Conservation (phyloP, 148 eudicot genomes). For the Cornus florida region DNA sequence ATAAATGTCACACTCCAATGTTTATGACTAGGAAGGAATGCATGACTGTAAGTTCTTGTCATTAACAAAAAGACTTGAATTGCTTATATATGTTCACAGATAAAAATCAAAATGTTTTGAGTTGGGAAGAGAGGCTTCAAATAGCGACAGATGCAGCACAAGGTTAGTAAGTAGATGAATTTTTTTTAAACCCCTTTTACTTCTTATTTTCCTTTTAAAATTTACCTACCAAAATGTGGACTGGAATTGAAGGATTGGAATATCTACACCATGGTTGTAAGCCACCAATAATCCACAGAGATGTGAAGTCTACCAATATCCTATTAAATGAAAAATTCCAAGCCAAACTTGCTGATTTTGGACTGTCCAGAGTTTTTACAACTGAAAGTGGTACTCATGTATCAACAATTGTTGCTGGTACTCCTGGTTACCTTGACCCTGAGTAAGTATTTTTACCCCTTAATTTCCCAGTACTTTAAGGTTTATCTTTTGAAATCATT, state of each 20-base stretch:
- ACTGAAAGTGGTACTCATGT: conserved; percentile 9
- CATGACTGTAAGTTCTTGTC: too few relatives aligned
- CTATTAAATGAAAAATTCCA: background rate
- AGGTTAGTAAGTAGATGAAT: background rate
- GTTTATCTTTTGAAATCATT: too few relatives aligned
- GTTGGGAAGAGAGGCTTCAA: conserved; percentile 20
- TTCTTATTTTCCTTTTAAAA: background rate
- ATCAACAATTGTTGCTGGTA: conserved; percentile 22
- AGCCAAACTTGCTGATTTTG: conserved; percentile 28
- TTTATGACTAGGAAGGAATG: too few relatives aligned
- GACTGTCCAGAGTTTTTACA: conserved; percentile 20
- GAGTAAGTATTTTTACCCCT: conserved; percentile 13
- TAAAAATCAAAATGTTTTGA: background rate
- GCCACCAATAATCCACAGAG: too few relatives aligned
- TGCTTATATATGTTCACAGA: too few relatives aligned
- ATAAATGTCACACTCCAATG: too few relatives aligned
- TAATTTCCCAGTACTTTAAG: too few relatives aligned
- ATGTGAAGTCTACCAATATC: too few relatives aligned
- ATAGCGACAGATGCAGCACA: conserved; percentile 18
- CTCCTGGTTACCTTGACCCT: conserved; percentile 23
- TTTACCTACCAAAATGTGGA: too few relatives aligned
- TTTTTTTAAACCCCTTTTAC: background rate
- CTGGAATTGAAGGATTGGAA: too few relatives aligned
- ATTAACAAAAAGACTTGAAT: too few relatives aligned
- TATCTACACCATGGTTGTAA: too few relatives aligned